Base-by-base conservation (phyloP, 768 basidiomycete species). In the Lyophyllum shimeji region DNA sequence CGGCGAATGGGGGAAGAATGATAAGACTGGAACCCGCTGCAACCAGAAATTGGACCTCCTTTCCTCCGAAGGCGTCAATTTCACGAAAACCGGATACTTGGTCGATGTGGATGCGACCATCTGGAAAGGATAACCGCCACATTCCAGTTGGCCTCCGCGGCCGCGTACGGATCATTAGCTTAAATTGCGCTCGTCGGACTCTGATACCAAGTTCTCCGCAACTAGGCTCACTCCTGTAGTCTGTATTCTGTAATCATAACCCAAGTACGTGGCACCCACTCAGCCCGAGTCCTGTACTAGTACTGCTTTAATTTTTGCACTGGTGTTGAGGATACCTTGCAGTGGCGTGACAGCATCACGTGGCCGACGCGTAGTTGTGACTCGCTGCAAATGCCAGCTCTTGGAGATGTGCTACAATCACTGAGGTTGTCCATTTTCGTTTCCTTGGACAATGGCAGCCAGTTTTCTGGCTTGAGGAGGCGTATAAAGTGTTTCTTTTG, bases 1-100 rank as follows among this genome's bases (percentile, higher is more conserved):
- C 39, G 86, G 85, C 17, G 82, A 86, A 66, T 85, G 84, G 82
- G 80, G 78, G 3, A 73, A 69, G 27, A 67, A 71, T n/a, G 64
- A 71, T 53, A 75, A 74, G 45, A 73, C 76, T 0, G 75, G 78
- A 29, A 72, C 68, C 2, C 69, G 74, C 23, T 78, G 71, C 54
- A 67, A 75, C 46, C 69, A 72, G 54, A 88, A 88, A 64, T 55
- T 82, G 21, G 70, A 73, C 29, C 65, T 86, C 33, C 69, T 87
- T 8, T 66, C 63, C n/a, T 60, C 67, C 47, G 86, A 88, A 65
- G 84, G 83, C 0, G 79, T 87, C 1, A 37, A 27, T 7, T 84
- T 87, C 54, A 75, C 76, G 44, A 48, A 63, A 7, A 73, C 72
- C 1, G 83, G 83, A 0, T 73, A 73, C 61, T 64, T 85, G 21